Evolutionary conservation across 164 flowering plant species (phyloP).

Genomic region (Paratinospora sagittata): DNA sequence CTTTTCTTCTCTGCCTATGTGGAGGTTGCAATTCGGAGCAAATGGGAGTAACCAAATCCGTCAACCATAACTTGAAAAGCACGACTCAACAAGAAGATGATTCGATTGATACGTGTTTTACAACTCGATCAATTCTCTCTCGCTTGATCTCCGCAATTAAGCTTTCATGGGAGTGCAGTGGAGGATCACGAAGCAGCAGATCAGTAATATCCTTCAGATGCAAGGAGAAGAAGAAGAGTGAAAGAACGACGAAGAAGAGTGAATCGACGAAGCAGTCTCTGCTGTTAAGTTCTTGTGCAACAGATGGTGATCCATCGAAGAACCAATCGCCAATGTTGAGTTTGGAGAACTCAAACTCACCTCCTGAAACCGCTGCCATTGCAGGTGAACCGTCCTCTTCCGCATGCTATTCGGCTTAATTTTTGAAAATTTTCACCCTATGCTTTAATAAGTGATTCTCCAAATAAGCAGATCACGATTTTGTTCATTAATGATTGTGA

Average conservation of each 20-base stretch:
- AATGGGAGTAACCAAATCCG: background rate
- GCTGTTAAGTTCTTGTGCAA: background rate
- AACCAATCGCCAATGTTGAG: background rate
- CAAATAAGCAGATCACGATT: no score
- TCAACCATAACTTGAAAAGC: background rate
- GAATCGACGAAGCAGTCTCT: background rate
- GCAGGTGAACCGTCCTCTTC: background rate
- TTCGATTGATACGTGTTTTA: background rate
- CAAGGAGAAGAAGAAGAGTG: conserved; percentile 2
- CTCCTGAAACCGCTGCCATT: background rate
- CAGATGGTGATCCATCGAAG: background rate
- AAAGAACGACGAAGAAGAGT: no score
- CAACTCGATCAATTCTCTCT: background rate
- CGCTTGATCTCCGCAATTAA: background rate
- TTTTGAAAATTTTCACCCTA: background rate
- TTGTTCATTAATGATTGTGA: no score
- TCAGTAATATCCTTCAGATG: background rate
- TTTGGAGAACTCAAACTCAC: background rate
- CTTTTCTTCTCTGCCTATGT: background rate
- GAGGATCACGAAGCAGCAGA: background rate
- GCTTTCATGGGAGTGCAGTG: background rate
- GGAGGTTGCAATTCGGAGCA: background rate
- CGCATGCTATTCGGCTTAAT: background rate
- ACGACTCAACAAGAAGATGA: background rate
- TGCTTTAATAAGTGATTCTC: no score